Base-by-base conservation (phyloP, 352 stramenopile genomes). In the Phytophthora sp. region DNA sequence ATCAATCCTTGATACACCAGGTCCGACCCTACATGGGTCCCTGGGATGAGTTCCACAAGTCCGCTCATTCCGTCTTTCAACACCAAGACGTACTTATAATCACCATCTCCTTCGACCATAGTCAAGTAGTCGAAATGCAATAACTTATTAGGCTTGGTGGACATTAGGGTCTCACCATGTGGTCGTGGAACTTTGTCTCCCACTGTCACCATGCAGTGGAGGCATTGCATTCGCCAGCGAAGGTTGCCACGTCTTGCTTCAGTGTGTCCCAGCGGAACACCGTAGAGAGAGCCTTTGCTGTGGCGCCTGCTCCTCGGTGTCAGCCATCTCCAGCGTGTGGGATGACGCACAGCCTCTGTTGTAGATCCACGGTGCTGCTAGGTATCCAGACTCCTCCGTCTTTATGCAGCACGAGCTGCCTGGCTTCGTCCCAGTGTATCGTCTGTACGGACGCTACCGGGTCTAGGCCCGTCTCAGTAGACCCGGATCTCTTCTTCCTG, bases 21-120 rank as follows among this genome's bases (percentile, higher is more conserved):
- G n/a, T 63, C 56, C 7, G 23, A 3, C 2, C 45, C 63, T 0
- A 67, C 62, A 4, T 41, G 35, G 6, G 35, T 7, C 13, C 35
- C n/a, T n/a, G 29, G 5, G 29, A 33, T 33, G 4, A 33, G 9
- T 9, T 33, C 29, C 29, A 33, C 56, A 27, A 69, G 78, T 0
- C 69, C 68, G 4, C 39, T 60, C 67, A 80, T 76, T 7, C 61
- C 65, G 18, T 84, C 72, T n/a, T 76, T 74, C 0, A 78, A 4
- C 0, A 83, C 61, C 0, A 79, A 41, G 0, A 80, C 45, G 16
- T 81, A 79, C 35, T 69, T 66, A 0, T 27, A n/a, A 1, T 35
- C 58, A 3, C 45, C 36, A 16, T 57, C 45, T 1, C 47, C 50
- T 26, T 59, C 23, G 1, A 64, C 47, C 26, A 80, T 59, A 0